Evolutionary conservation across 306 rosid species (phyloP).

Genomic region (Sesbania bispinosa): DNA sequence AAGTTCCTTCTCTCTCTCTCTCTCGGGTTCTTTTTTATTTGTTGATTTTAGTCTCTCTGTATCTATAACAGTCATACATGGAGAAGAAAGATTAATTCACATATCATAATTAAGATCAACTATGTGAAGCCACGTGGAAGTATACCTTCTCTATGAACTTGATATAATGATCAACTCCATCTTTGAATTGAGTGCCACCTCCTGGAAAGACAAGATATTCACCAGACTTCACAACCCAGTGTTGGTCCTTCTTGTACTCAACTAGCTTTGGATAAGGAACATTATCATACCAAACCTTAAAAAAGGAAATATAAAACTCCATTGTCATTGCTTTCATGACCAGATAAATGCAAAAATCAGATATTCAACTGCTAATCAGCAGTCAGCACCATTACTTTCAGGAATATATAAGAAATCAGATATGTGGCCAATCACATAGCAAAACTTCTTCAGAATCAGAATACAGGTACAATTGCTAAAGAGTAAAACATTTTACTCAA

Average conservation of each 20-base stretch:
- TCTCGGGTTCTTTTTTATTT: background rate
- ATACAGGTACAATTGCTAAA: background rate
- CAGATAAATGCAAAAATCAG: background rate
- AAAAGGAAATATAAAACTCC: slow-evolving; percentile 13
- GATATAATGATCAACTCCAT: slow-evolving; percentile 70
- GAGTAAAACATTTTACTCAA: background rate
- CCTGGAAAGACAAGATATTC: slow-evolving; percentile 84
- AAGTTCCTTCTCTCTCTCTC: background rate
- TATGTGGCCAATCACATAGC: slow-evolving; percentile 5
- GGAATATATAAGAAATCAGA: background rate
- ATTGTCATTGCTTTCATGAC: background rate
- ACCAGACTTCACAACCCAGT: slow-evolving; percentile 79
- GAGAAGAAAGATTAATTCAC: background rate
- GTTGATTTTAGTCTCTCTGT: background rate
- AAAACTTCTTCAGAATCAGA: slow-evolving; percentile 3
- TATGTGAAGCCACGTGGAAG: background rate
- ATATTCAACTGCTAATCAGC: background rate
- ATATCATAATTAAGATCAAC: background rate
- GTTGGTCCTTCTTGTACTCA: slow-evolving; percentile 92
- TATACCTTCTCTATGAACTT: slow-evolving; percentile 65
- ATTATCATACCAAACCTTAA: slow-evolving; percentile 86
- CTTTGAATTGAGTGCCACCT: slow-evolving; percentile 97
- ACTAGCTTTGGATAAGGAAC: slow-evolving; percentile 92
- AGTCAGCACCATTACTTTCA: background rate
- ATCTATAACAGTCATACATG: too few species aligned